Conservation (phyloP, 768 basidiomycete genomes). For the Lepiota brunneoincarnata region DNA sequence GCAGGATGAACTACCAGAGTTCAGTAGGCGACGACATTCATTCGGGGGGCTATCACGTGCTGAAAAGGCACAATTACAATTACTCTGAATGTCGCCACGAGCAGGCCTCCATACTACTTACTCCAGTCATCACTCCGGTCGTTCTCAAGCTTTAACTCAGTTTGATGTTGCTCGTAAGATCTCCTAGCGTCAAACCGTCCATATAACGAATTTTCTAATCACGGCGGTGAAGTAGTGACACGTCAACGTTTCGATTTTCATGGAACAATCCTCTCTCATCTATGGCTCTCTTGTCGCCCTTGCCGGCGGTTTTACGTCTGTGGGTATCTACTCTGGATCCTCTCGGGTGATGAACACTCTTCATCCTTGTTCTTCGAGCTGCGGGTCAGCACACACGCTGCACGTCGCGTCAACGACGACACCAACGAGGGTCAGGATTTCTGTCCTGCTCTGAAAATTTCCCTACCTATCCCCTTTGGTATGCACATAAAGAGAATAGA, state of each 20-base stretch:
- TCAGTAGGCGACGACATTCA: too few species aligned
- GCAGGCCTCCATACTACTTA: neutral
- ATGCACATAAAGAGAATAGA: neutral
- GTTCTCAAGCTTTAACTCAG: neutral
- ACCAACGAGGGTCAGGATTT: slow-evolving; percentile 44
- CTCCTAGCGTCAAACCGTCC: neutral
- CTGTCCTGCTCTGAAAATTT: slow-evolving; percentile 37
- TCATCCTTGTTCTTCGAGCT: slow-evolving; percentile 96
- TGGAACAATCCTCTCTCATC: slow-evolving; percentile 24
- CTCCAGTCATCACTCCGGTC: neutral
- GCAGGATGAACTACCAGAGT: too few species aligned
- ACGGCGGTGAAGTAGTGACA: slow-evolving; percentile 8
- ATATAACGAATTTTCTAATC: neutral
- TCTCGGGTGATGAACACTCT: slow-evolving; percentile 53
- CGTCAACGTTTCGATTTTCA: slow-evolving; percentile 4
- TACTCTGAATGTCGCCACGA: slow-evolving; percentile 1
- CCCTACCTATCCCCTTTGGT: neutral
- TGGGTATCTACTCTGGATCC: slow-evolving; percentile 26
- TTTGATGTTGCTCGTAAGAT: slow-evolving; percentile 4
- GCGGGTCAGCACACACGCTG: slow-evolving; percentile 44
- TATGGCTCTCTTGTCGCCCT: slow-evolving; percentile 33
- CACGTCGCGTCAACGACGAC: slow-evolving; percentile 70
- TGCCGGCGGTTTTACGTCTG: slow-evolving; percentile 30
- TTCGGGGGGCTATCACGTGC: too few species aligned
- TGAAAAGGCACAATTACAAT: too few species aligned